Base-by-base conservation (phyloP, 495 filamentous ascomycete species). In the Aspergillus campestris region DNA sequence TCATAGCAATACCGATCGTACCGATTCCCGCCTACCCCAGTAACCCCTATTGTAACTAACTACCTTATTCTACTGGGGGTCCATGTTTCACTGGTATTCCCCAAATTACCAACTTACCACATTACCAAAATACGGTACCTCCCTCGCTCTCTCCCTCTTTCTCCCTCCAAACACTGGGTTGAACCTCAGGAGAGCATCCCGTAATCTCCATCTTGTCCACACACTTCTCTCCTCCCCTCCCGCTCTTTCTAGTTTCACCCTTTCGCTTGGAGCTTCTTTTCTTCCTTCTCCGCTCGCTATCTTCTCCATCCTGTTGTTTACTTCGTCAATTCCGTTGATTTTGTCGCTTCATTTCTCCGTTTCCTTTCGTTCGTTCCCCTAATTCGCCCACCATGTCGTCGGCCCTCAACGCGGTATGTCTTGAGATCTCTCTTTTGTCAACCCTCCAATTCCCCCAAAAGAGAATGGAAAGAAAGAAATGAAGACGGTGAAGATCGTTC, bases 341-440 rank as follows among this genome's bases (percentile, higher is more conserved):
- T 52, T 40, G 29, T 50, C 27, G 57, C 52, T 42, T 52, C 51
- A 30, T 58, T 49, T 45, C 46, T 33, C 30, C 57, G 45, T 36
- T 54, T 50, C 45, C 50, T 47, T 45, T 24, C 18, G 18, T 24
- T 24, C 18, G 18, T 24, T 24, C 18, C 18, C 18, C 18, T 24
- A 24, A 24, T 24, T 24, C 57, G 45, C 50, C 63, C 66, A 73
- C 58, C 61, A 81, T 81, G 78, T 80, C 78, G 64, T 78, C 77
- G 50, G 72, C 74, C 49, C 62, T 78, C 53, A 80, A 71, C 67
- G 76, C 78, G 67, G 77, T 81, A 79, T 64, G 77, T 73, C 40
- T 44, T 38, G 39, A 47, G 30, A 40, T 59, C 63, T 59, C 64
- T 66, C 61, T 64, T 65, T 63, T 61, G 65, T 58, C 54, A 52